Evolutionary conservation across 2,329 filamentous ascomycete genomes (phyloP).

Genomic region (Ramularia collo-cygni): DNA sequence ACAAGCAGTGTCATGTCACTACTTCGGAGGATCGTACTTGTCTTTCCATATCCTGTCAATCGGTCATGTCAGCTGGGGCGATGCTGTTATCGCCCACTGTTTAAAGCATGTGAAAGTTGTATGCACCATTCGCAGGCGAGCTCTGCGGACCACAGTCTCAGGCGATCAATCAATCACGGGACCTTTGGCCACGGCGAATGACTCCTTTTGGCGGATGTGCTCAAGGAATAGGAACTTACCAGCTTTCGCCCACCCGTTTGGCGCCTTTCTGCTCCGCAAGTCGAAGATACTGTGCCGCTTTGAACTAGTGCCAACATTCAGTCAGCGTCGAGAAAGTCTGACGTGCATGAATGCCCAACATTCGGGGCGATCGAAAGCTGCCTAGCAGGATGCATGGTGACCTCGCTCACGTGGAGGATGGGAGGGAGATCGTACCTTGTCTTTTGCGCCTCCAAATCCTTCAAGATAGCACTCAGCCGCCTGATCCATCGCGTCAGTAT

Average conservation of each 20-base stretch:
- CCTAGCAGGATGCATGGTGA: conserved; percentile 7
- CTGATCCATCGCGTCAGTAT: conserved; percentile 97
- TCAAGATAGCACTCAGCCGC: conserved; percentile 92
- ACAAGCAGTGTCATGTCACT: neutral
- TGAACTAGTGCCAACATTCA: conserved; percentile 51
- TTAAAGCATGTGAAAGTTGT: neutral
- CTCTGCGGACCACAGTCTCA: neutral
- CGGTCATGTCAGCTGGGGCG: conserved; percentile 1
- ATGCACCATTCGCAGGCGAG: neutral
- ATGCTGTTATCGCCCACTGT: neutral
- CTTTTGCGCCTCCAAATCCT: conserved; percentile 95
- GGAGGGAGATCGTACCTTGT: conserved; percentile 63
- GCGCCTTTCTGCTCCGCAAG: conserved; percentile 64
- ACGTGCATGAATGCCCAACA: conserved; percentile 21
- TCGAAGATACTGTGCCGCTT: conserved; percentile 83
- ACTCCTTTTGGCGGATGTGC: neutral
- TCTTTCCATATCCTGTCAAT: conserved; percentile 88
- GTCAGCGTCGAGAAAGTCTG: conserved; percentile 3
- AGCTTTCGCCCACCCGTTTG: conserved; percentile 77
- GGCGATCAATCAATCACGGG: no score
- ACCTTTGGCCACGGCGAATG: no score
- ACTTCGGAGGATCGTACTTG: conserved; percentile 56
- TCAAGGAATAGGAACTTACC: conserved; percentile 54
- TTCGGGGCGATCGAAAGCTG: conserved; percentile 15
- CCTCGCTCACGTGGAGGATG: conserved; percentile 10